Evolutionary conservation across 768 basidiomycete genomes (phyloP), one percentile per base, ranked within the genome.

Genomic region (Lepiota subincarnata): DNA sequence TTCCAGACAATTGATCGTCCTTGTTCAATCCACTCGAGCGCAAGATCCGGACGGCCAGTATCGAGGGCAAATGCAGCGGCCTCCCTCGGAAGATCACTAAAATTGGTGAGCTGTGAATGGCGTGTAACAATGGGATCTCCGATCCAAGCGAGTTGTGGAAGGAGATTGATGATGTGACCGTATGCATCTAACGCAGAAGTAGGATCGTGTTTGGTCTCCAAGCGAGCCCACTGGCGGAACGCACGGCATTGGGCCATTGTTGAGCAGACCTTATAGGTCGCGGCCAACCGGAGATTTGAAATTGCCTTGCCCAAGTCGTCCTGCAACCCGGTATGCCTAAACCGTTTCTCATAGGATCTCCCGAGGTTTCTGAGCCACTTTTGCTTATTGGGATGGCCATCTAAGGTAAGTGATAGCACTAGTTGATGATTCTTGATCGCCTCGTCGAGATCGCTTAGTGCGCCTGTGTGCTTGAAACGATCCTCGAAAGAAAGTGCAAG

Each of bases 21-120:
- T 49, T 65, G 61, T 34, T 68, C 67, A 6, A 75, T 61, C 63
- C 71, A 63, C 55, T 73, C 69, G 28, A 73, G 60, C 14, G 64
- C 67, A 16, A 51, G 60, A 6, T 65, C 53, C 13, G 59, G 49
- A 8, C 65, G 55, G 12, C 49, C 49, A 5, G 47, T 18, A 26
- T 57, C 49, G 26, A 66, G 61, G 5, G 68, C 68, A 18, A 60
- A 62, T 7, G 63, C 58, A 0, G 62, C 66, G 3, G 68, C 67
- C n/a, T 20, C n/a, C 6, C 43, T 20, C 5, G 43, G 19, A 11
- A 44, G 14, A 44, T 31, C 31, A 31, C 7, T 7, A 8, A 31
- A 7, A 1, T 31, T 11, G 31, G 6, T 31, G 31, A 31, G 31
- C 8, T 31, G 31, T 1, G 31, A 31, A 31, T 31, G 31, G 6